These are phyloP conservation scores for Trichoderma sp. DNA, from an alignment of 2,329 filamentous ascomycete species.

Conservation along the genomic window DNA sequence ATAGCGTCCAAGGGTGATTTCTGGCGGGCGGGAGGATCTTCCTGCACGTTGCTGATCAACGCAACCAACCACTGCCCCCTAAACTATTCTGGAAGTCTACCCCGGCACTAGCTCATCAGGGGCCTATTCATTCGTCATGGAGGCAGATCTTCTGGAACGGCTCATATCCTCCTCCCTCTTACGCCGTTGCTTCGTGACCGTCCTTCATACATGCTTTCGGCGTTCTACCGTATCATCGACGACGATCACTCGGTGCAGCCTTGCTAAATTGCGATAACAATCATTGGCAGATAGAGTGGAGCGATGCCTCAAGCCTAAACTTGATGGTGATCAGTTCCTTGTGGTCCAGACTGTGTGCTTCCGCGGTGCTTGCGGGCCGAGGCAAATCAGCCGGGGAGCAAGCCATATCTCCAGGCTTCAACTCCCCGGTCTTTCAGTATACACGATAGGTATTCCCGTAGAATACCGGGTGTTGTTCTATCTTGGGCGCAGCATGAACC, in stretches of 20 bases:
- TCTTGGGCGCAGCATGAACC: not conserved
- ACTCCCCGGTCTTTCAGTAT: not conserved
- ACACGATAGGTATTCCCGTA: not conserved
- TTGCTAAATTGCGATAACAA: not conserved
- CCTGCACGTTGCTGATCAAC: slow-evolving; percentile 22
- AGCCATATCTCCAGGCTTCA: not conserved
- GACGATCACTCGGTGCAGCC: slow-evolving; percentile 4
- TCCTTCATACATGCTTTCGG: not conserved
- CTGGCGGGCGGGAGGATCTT: slow-evolving; percentile 22
- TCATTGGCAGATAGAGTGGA: slow-evolving; percentile 10
- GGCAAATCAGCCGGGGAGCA: not conserved
- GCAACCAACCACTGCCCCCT: slow-evolving; percentile 19
- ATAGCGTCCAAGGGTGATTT: slow-evolving; percentile 1
- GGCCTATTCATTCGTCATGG: slow-evolving; percentile 8
- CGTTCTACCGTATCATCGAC: not conserved
- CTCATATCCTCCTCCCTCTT: not conserved
- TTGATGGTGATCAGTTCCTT: not conserved
- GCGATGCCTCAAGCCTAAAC: not conserved
- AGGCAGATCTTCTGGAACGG: slow-evolving; percentile 22
- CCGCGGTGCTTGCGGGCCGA: not conserved
- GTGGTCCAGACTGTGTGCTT: not conserved
- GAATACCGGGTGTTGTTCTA: not conserved
- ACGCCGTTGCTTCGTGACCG: not conserved
- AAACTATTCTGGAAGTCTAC: slow-evolving; percentile 22
- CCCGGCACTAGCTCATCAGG: slow-evolving; percentile 20